Base-by-base conservation (phyloP, 352 stramenopile species). In the Phytophthora sansomeana region DNA sequence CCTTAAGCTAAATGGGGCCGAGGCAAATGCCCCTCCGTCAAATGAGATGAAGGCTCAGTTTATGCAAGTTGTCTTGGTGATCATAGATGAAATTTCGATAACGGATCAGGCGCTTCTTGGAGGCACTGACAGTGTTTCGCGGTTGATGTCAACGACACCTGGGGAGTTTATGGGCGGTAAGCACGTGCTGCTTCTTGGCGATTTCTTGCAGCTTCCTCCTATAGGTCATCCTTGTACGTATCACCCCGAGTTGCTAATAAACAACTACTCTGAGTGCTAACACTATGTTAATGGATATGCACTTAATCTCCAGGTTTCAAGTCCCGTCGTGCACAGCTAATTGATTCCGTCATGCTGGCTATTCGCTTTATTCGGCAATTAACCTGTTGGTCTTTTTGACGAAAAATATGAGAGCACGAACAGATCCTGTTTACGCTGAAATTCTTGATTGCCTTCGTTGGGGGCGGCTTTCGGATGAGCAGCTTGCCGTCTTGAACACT, bases 11-110 rank as follows among this genome's bases (percentile, higher is more conserved):
- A 50, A 43, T 7, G 30, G 29, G n/a, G 28, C 38, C 4, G 35
- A 66, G 5, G 30, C 60, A 5, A 61, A 57, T 3, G 11, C 38
- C 10, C 8, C 39, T 5, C 70, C 64, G 14, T 64, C 52, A 0
- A 19, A 10, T 0, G 56, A 67, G 0, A 80, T 80, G 59, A 69
- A 58, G 21, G 1, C 16, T 2, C 17, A 4, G 0, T 78, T 74
- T 42, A 30, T n/a, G 10, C 21, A 6, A 17, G 73, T 78, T 0
- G 17, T 57, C 0, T 32, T 81, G 0, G 60, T 74, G 0, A 68
- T 78, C 17, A 38, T 69, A 6, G 69, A 73, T 17, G 64, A 81
- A 19, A 69, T 75, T 13, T 72, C 38, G 0, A 78, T 78, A 32
- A 72, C 54, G 0, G 33, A 73, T 10, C 69, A 78, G 19, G 44